Evolutionary conservation across 73 alveolate species (phyloP).

Genomic region (Paramecium bursaria): DNA sequence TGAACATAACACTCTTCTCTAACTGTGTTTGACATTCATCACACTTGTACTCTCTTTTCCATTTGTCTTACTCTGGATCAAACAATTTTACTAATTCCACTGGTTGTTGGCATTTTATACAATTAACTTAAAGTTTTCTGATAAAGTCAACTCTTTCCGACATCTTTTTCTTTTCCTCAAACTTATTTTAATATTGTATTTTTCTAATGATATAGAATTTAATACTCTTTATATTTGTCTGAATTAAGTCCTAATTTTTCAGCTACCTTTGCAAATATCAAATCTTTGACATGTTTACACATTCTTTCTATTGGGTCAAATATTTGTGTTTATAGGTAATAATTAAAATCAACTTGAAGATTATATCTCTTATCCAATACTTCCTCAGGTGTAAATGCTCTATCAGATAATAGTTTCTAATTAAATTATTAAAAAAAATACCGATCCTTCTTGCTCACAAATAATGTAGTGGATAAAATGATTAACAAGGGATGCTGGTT

Average conservation of each 20-base stretch:
- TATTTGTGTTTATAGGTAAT: conserved; percentile 32
- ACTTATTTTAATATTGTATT: neutral
- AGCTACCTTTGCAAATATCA: conserved; percentile 7
- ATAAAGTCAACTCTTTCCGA: neutral
- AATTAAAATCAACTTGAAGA: conserved; percentile 32
- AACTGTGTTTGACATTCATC: neutral
- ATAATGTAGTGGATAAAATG: conserved; percentile 90
- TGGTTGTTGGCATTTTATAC: neutral
- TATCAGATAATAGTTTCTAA: neutral
- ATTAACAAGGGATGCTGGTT: conserved; percentile 78
- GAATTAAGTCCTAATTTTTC: neutral
- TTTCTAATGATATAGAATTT: neutral
- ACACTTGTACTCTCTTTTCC: neutral
- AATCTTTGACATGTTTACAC: neutral
- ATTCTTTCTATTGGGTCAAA: conserved; percentile 55
- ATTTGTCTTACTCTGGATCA: neutral
- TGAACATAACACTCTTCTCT: neutral
- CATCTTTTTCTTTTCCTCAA: neutral
- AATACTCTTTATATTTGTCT: neutral
- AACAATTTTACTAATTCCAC: no score
- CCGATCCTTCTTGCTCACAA: conserved; percentile 71
- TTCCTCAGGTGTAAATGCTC: conserved; percentile 66
- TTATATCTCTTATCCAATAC: neutral
- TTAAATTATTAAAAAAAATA: neutral
- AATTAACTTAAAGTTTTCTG: neutral